Evolutionary conservation across 2,329 filamentous ascomycete genomes (phyloP).

Genomic region (Fusarium devonianum): DNA sequence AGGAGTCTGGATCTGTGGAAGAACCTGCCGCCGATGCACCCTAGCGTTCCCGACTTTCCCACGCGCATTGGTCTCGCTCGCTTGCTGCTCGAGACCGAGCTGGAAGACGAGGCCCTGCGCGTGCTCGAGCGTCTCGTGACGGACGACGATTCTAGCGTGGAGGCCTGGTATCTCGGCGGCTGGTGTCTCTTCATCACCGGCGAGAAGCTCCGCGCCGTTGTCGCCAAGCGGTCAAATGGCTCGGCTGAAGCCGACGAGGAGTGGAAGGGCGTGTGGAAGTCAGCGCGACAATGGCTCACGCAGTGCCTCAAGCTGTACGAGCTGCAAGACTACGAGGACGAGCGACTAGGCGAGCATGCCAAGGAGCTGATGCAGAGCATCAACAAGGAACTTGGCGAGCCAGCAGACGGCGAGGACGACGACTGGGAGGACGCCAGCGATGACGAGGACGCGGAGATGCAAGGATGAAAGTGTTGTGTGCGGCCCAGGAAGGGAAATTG

Average conservation of each 20-base stretch:
- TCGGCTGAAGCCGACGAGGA: conserved; percentile 51
- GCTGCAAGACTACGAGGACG: conserved; percentile 83
- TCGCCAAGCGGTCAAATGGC: conserved; percentile 45
- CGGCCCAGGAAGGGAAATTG: conserved; percentile 24
- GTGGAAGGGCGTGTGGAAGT: conserved; percentile 70
- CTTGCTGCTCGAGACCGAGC: conserved; percentile 86
- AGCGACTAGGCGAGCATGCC: conserved; percentile 77
- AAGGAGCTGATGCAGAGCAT: conserved; percentile 72
- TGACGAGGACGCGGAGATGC: conserved; percentile 67
- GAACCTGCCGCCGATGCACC: conserved; percentile 74
- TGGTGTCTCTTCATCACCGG: conserved; percentile 88
- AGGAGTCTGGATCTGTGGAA: conserved; percentile 86
- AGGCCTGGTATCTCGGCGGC: conserved; percentile 96
- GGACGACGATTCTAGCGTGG: conserved; percentile 93
- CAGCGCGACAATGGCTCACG: conserved; percentile 82
- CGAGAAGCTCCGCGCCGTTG: conserved; percentile 63
- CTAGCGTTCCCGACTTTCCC: conserved; percentile 82
- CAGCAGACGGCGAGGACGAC: conserved; percentile 61
- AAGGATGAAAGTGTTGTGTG: conserved; percentile 42
- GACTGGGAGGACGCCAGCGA: conserved; percentile 62
- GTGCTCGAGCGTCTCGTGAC: conserved; percentile 83
- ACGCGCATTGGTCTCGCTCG: conserved; percentile 83
- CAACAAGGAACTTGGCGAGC: conserved; percentile 69
- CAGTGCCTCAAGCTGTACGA: conserved; percentile 83
- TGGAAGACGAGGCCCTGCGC: conserved; percentile 84